Evolutionary conservation across 2,329 filamentous ascomycete species (phyloP), one percentile per base, ranked within the genome.

Genomic region (Pseudocercospora pini-densiflorae): DNA sequence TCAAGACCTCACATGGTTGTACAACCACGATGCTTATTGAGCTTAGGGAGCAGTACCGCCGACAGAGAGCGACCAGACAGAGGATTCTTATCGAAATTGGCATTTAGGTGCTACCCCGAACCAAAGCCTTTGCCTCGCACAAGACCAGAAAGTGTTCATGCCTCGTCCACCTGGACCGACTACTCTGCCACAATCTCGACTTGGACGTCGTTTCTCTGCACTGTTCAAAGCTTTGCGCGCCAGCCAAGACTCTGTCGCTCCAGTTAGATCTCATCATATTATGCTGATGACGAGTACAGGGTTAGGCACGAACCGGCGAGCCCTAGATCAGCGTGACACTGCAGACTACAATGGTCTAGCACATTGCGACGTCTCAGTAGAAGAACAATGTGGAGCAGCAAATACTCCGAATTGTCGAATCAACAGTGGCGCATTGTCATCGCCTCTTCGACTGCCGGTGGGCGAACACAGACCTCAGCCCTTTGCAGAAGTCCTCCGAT

Each of bases 201-300:
- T 33, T 12, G 10, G 10, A 51, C 47, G 23, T 51, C n/a, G 5
- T 51, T 23, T 14, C 12, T 16, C 12, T 54, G 49, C 49, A 29
- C 49, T 54, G 1, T 54, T 54, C 49, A 54, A n/a, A 24, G 49
- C 27, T 36, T 31, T 33, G 8, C 23, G 45, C 57, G 57, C 57
- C 63, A 61, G 58, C 63, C 58, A 65, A 61, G 59, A 24, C 58
- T 24, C 31, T 40, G 33, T 23, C 23, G 21, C 59, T 29, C 63
- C 63, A 65, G 29, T 54, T 19, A 58, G 36, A 45, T 19, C 16
- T 43, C 40, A n/a, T 29, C 16, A 6, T 40, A 47, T 65, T 14
- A 19, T 61, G 63, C 63, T 51, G 63, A 65, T 62, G 58, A 61
- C 63, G 59, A 61, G 33, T 31, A 43, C 47, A 54, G 45, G 45